phyloP scores from a whole-genome alignment of 177 flowering plant genomes.

The Vitis hybrid region DNA sequence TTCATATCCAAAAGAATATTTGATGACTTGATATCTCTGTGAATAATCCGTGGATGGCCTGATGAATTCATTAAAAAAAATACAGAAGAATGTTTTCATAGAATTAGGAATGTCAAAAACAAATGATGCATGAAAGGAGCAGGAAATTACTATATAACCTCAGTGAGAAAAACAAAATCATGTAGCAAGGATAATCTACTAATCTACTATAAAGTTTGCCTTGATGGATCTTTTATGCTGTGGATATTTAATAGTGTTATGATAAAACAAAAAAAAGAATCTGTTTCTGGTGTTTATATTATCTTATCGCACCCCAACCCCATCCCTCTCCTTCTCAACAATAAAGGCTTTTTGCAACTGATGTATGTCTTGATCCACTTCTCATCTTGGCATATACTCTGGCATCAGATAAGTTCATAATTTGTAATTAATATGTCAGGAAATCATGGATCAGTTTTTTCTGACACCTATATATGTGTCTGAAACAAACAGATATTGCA shows the following conservation, averaged over 20 bases:
- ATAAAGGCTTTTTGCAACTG: too few species aligned
- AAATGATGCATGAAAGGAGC: background rate
- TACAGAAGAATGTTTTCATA: background rate
- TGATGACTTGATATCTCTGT: conserved; percentile 73
- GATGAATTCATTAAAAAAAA: conserved; percentile 11
- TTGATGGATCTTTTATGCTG: background rate
- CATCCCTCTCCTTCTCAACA: too few species aligned
- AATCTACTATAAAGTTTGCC: background rate
- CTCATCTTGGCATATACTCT: too few species aligned
- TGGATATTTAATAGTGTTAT: background rate
- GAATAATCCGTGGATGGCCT: conserved; percentile 79
- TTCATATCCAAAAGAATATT: conserved; percentile 63
- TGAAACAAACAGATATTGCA: background rate
- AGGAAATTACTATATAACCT: background rate
- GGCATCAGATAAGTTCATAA: too few species aligned
- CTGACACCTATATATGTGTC: background rate
- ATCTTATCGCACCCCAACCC: background rate
- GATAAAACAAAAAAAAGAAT: too few species aligned
- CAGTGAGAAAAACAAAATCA: background rate
- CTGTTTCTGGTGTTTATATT: background rate
- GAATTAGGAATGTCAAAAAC: background rate
- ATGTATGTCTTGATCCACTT: too few species aligned
- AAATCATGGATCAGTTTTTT: too few species aligned
- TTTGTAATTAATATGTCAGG: too few species aligned
- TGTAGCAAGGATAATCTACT: background rate